phyloP scores from a whole-genome alignment of 2,329 filamentous ascomycete genomes.

The Gnomoniopsis sp. region DNA sequence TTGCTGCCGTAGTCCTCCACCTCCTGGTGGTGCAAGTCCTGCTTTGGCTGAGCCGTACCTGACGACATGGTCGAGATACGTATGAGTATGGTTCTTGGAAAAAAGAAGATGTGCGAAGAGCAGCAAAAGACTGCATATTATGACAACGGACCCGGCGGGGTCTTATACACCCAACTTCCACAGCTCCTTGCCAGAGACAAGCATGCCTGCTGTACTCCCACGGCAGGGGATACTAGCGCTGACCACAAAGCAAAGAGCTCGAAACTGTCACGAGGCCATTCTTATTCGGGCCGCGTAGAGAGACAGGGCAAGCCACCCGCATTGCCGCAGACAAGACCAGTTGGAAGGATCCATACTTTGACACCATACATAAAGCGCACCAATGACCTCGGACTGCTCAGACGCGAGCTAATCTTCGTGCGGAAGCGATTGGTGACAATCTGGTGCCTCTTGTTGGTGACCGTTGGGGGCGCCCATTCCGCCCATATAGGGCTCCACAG shows the following conservation, averaged over 20 bases:
- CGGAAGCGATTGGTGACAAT: background rate
- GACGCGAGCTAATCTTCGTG: background rate
- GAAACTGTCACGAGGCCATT: background rate
- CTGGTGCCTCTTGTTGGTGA: too few species aligned
- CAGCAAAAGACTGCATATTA: background rate
- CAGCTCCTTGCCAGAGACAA: background rate
- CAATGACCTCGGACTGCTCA: background rate
- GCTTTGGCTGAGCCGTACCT: conserved; percentile 11
- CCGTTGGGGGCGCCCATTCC: too few species aligned
- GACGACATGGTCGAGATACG: conserved; percentile 15
- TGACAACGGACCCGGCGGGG: background rate
- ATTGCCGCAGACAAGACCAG: background rate
- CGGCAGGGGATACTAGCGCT: background rate
- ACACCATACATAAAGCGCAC: background rate
- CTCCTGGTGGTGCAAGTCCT: conserved; percentile 11
- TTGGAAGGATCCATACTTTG: background rate
- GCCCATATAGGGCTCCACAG: background rate
- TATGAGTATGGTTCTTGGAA: background rate
- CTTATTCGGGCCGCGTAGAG: background rate
- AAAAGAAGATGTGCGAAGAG: background rate
- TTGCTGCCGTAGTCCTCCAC: background rate
- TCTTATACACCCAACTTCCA: background rate
- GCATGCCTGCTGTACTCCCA: background rate
- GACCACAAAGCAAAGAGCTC: background rate
- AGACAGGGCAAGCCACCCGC: background rate